Evolutionary conservation across 2,329 filamentous ascomycete species (phyloP), one percentile per base, ranked within the genome.

Genomic region (Colletotrichum higginsianum): DNA sequence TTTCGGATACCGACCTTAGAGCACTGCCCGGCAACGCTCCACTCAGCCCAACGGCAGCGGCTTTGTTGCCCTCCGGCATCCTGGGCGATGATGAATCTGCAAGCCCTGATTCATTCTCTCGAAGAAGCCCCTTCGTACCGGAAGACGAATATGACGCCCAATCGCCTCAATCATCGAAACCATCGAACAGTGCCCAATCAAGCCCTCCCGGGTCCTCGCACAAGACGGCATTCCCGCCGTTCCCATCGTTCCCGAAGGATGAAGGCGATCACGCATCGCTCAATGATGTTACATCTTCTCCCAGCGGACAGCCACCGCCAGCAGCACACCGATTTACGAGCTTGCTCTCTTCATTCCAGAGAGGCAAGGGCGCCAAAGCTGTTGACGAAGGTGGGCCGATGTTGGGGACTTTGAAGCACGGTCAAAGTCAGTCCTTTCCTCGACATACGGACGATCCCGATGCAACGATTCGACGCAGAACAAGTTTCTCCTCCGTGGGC

Each of bases 351-450:
- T 85, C 84, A 61, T 90, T 87, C 75, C 86, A 91, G 66, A 89
- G 91, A 61, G 90, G 89, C 53, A 86, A 88, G 66, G 87, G 88
- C 35, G 84, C 88, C 6, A 94, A 94, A 80, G 79, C 81, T 49
- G 79, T 80, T 1, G 77, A 76, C 8, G 87, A 89, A 11, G 87
- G 90, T 40, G 91, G 91, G 0, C 91, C 91, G 7, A 85, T 88
- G 1, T 81, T 95, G 9, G 94, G 94, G 1, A 90, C 88, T 23
- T 83, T 95, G 16, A 94, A 93, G 77, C 82, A 89, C 40, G 88
- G 89, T 0, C 93, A 96, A 78, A 95, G 93, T 76, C 93, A 94
- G 77, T 96, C 94, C 0, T 90, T 96, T 75, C 94, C 94, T 7
- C 85, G 88, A 21, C 86, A 87, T 72, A 82, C 82, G 72, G 93